These are phyloP conservation scores for Boletus insuetus DNA, from an alignment of 768 basidiomycete genomes.

Conservation along the genomic window DNA sequence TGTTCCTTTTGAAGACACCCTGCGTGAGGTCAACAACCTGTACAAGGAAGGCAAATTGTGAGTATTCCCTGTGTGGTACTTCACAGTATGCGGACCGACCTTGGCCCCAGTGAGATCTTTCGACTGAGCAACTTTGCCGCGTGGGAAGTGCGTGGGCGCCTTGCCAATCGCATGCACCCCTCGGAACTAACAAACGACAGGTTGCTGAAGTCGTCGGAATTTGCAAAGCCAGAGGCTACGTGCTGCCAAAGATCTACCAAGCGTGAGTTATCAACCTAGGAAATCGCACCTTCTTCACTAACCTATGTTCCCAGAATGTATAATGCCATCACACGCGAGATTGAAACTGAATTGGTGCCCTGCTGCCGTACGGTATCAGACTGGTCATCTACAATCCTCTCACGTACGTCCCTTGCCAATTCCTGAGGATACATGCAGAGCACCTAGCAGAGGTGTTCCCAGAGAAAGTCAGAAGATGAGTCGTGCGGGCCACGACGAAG, in stretches of 20 bases:
- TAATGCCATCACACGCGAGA: constrained; percentile 47
- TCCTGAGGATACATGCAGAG: not conserved
- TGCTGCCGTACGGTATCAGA: constrained; percentile 54
- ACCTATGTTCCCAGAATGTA: constrained; percentile 33
- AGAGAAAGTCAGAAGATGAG: too few species aligned
- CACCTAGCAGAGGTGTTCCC: too few species aligned
- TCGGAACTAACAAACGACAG: constrained; percentile 18
- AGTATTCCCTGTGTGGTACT: constrained; percentile 6
- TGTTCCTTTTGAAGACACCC: constrained; percentile 54
- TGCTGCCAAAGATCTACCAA: constrained; percentile 55
- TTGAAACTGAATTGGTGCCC: constrained; percentile 50
- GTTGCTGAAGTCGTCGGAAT: constrained; percentile 60
- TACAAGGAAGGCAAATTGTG: constrained; percentile 59
- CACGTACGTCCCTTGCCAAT: constrained; percentile 32
- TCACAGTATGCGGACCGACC: not conserved
- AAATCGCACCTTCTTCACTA: not conserved
- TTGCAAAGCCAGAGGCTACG: constrained; percentile 51
- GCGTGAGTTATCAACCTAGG: constrained; percentile 34
- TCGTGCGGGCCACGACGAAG: too few species aligned
- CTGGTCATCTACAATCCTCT: constrained; percentile 59
- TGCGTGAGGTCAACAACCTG: constrained; percentile 51
- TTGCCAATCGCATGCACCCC: not conserved
- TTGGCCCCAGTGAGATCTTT: constrained; percentile 45
- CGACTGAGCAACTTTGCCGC: constrained; percentile 60
- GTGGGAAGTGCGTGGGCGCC: constrained; percentile 43